Evolutionary conservation across 2,329 filamentous ascomycete genomes (phyloP).

Genomic region (Neocucurbitaria cava): DNA sequence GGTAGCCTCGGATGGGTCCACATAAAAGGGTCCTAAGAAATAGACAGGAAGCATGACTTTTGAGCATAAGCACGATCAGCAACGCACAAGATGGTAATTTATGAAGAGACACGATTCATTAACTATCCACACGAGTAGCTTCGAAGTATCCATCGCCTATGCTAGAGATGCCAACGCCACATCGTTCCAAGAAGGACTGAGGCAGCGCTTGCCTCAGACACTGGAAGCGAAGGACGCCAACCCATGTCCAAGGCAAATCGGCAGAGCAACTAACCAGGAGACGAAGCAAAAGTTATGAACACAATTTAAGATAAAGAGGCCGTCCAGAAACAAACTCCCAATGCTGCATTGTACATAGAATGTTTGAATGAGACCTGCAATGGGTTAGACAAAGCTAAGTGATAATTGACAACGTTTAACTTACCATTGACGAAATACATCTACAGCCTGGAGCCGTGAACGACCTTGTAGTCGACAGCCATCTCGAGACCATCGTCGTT

Average conservation of each 20-base stretch:
- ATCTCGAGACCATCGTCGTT: constrained; percentile 92
- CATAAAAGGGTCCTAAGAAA: neutral
- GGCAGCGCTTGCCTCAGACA: constrained; percentile 16
- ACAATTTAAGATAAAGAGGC: constrained; percentile 43
- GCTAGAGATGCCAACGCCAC: constrained; percentile 30
- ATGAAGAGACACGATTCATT: constrained; percentile 41
- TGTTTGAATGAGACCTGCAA: constrained; percentile 34
- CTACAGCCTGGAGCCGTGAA: constrained; percentile 77
- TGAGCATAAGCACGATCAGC: neutral
- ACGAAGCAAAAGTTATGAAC: constrained; percentile 47
- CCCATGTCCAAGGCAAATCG: constrained; percentile 19
- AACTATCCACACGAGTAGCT: constrained; percentile 48
- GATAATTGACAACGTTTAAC: constrained; percentile 4
- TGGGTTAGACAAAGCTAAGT: constrained; percentile 17
- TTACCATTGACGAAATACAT: constrained; percentile 41
- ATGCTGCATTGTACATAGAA: constrained; percentile 40
- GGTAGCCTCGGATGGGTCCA: constrained; percentile 18
- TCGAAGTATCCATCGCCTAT: constrained; percentile 35
- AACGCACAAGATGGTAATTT: constrained; percentile 1
- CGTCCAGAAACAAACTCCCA: constrained; percentile 43
- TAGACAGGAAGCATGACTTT: neutral
- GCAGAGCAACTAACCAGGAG: constrained; percentile 30
- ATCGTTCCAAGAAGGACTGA: constrained; percentile 13
- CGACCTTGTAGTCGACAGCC: constrained; percentile 98
- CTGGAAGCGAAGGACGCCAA: constrained; percentile 21